Base-by-base conservation (phyloP, 2,329 filamentous ascomycete genomes). In the Aureobasidium sp. region DNA sequence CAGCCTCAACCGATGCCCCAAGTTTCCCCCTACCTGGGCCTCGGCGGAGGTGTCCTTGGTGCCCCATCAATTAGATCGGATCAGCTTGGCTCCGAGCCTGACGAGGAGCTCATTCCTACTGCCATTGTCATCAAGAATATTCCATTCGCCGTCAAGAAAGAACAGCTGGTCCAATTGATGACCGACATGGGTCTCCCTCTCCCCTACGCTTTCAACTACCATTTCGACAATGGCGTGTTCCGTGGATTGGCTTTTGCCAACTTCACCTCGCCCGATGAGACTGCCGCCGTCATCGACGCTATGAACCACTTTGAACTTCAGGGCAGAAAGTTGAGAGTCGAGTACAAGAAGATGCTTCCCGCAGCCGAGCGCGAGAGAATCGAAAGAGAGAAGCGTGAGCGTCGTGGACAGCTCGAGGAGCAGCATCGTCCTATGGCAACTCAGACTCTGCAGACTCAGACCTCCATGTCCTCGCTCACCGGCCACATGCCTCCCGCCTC, bases 51-150 rank as follows among this genome's bases (percentile, higher is more conserved):
- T 36, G 59, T 56, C 41, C 64, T 71, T 25, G 67, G 69, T 53
- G 69, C 66, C 58, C 70, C 73, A 69, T 72, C 67, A 66, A 77
- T 76, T 67, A 75, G 72, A 66, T 76, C 73, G 67, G 79, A 77
- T 62, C 76, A 75, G 61, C 77, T 81, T 67, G 70, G 75, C 62
- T 78, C 79, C 41, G 79, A 80, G 63, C 83, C 85, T 52, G 82
- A 86, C 62, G 93, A 96, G 68, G 93, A 97, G 77, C 84, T 99
- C 64, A 99, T 99, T 64, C 93, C 93, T 2, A 99, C 94, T 3
- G 94, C 94, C 61, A 97, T 99, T 69, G 94, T 99, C 63, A 97
- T 99, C 77, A 99, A 99, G 80, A 99, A 99, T 73, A 99, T 99
- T 41, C 94, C 95, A 0, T 99, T 99, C 74, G 94, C 95, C 31